Percentiles rank a stretch among this genome's conserved stretches.
Conservation (phyloP, 2,329 filamentous ascomycete species). For the Biscogniauxia sp. region DNA sequence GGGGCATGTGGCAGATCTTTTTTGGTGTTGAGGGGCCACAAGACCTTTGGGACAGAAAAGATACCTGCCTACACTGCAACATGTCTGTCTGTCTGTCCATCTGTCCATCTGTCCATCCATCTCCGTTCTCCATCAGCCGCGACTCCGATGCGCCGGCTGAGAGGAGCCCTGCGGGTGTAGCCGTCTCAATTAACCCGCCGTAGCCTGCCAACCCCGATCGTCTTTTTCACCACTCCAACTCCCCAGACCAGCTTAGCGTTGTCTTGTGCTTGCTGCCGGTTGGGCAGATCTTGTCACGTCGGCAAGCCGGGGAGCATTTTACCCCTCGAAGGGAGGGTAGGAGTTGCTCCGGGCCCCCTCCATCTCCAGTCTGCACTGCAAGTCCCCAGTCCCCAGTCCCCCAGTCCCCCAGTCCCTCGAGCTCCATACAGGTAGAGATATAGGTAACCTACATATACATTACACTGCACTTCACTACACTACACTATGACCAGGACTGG, state of each 20-base stretch:
- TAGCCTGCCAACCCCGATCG: conserved; percentile 17
- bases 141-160: conserved; percentile 17
- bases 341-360: conserved; percentile 1
- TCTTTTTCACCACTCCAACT: conserved; percentile 15
- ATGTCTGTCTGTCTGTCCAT: too few relatives aligned
- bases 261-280: conserved; percentile 16
- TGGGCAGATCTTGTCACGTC: conserved; percentile 22
- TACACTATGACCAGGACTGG: neutral
- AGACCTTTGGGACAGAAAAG: neutral
- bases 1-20: neutral
- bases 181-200: conserved; percentile 19
- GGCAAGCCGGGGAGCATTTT: conserved; percentile 11
- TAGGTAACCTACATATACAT: neutral
- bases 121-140: conserved; percentile 9
- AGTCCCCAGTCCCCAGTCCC: neutral
- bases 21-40: neutral
- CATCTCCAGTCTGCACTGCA: conserved; percentile 8
- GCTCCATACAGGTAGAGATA: conserved; percentile 3
- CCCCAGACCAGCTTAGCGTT: conserved; percentile 20
- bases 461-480: too few relatives aligned
- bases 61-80: too few relatives aligned
- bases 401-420: too few relatives aligned
- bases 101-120: too few relatives aligned
- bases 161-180: conserved; percentile 21
- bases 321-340: conserved; percentile 14